These are phyloP conservation scores for Lippia alba DNA, from an alignment of 305 asterid genomes.

Conservation along the genomic window DNA sequence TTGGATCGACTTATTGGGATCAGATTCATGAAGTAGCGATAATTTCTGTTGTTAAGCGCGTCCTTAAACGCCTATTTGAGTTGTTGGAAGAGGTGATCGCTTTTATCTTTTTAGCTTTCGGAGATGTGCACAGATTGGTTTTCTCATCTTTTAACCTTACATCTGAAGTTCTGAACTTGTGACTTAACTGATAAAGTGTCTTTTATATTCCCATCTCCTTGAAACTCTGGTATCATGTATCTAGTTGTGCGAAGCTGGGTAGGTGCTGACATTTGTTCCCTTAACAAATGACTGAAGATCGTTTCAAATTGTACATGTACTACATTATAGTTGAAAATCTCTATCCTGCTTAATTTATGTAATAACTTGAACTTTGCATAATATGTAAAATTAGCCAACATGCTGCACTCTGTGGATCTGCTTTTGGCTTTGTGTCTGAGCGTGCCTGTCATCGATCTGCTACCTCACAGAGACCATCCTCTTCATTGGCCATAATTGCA, in stretches of 20 bases:
- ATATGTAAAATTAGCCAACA: constrained; percentile 14
- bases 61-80: constrained; percentile 79
- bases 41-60: constrained; percentile 79
- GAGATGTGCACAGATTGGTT: constrained; percentile 14
- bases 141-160: constrained; percentile 19
- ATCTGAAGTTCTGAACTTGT: neutral
- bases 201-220: constrained; percentile 21
- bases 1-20: constrained; percentile 94
- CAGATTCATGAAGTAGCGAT: constrained; percentile 88
- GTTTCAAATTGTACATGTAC: neutral
- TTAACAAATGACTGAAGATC: constrained; percentile 5
- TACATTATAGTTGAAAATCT: constrained; percentile 9
- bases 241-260: constrained; percentile 27
- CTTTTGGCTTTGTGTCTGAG: neutral
- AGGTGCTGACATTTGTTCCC: neutral
- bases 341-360: neutral
- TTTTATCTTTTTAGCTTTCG: constrained; percentile 6
- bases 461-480: neutral
- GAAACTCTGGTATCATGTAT: constrained; percentile 30
- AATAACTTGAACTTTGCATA: constrained; percentile 9
- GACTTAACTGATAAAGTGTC: constrained; percentile 25
- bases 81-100: constrained; percentile 79
- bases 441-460: neutral
- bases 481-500: neutral
- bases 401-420: neutral